Evolutionary conservation across 1,284 basidiomycete genomes (phyloP), one percentile per base, ranked within the genome.

Genomic region (Meira miltonrushii): DNA sequence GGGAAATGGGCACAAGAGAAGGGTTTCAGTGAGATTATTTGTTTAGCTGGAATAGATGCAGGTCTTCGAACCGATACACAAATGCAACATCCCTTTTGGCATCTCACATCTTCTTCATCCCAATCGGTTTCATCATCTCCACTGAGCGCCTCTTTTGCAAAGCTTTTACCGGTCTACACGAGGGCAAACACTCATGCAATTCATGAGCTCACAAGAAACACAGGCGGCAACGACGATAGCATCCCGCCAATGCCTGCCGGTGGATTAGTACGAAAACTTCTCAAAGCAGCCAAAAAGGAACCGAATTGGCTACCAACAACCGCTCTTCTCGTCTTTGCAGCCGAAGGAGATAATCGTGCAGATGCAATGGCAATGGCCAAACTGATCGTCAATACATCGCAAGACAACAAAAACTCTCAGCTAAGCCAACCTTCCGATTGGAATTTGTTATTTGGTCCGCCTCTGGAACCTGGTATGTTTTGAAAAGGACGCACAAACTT

Each of bases 311-410:
- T 38, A 19, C 5, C 50, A 19, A 41, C 50, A 19, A n/a, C 17
- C 12, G 38, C 39, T 13, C 39, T 53, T 4, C 12, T 41, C 28
- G 50, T 39, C 28, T 53, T 39, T 41, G 37, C 38, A 13, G 50
- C 50, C 37, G 50, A 53, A 33, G 50, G 50, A 13, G 50, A 53
- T 25, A 53, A 53, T 53, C 50, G 50, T 39, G 12, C 23, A n/a
- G 50, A 53, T 53, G 50, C 50, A 53, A 13, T 15, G 12, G 28
- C 37, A 17, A 53, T 53, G 50, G 50, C 50, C 11, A 37, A n/a
- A 5, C 12, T 48, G 13, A 13, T 48, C 25, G 17, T 48, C 25
- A 21, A 19, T 17, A 13, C 17, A 48, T 3, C 12, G 3, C 17
- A 48, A 6, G 23, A 17, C 12, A 12, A 25, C 6, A 12, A 15